Evolutionary conservation across 139 green algal species (phyloP).

Genomic region (Picochlorum sp.): DNA sequence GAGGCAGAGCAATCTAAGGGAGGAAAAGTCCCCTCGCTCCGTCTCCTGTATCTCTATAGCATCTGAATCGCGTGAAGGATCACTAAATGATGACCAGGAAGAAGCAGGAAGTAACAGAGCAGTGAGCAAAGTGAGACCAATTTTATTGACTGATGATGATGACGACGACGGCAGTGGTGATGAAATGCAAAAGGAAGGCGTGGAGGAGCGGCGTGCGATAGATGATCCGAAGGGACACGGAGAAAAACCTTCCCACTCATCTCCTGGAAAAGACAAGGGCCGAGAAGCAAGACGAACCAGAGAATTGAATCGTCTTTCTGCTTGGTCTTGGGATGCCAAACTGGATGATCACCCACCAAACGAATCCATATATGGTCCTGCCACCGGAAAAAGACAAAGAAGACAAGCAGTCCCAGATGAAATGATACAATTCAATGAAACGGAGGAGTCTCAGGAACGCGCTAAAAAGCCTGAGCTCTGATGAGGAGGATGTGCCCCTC

Average conservation of each 20-base stretch:
- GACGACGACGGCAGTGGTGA: neutral
- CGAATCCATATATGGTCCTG: neutral
- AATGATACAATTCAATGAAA: too few relatives aligned
- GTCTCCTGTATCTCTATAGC: too few relatives aligned
- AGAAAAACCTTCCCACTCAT: too few relatives aligned
- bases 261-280: too few relatives aligned
- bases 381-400: neutral
- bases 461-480: neutral
- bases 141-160: too few relatives aligned
- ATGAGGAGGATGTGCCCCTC: slow-evolving; percentile 10
- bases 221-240: too few relatives aligned
- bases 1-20: neutral
- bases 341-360: slow-evolving; percentile 9
- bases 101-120: too few relatives aligned
- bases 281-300: neutral
- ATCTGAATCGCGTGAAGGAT: too few relatives aligned
- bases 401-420: neutral
- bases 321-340: slow-evolving; percentile 10
- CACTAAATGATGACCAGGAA: too few relatives aligned
- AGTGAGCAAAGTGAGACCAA: too few relatives aligned
- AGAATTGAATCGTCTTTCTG: slow-evolving; percentile 3
- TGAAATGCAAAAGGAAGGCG: neutral
- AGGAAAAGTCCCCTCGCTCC: too few relatives aligned
- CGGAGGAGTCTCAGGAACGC: neutral
- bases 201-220: neutral